Base-by-base conservation (phyloP, 306 rosid genomes). In the Lathyrus aphaca region DNA sequence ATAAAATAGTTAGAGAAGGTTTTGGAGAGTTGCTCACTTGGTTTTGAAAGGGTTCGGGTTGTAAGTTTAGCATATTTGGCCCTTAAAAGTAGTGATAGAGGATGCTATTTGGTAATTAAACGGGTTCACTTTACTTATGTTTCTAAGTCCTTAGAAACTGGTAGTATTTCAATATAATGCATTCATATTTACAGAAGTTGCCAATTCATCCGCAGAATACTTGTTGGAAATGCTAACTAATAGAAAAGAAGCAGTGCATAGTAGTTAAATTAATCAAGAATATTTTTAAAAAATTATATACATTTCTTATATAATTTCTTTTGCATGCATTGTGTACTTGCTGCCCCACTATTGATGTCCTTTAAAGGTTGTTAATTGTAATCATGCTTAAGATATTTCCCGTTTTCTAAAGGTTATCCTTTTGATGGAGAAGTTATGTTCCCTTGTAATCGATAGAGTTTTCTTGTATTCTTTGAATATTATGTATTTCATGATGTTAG, bases 401-500 rank as follows among this genome's bases (percentile, higher is more conserved):
- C 57, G 60, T 21, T 43, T 74, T 57, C 16, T 59, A 64, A 40
- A 9, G 43, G 30, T 16, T 62, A 18, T 56, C 59, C 48, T 70
- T 75, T 17, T 14, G 3, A 48, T 80, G 70, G 46, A 66, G 23
- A 60, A 45, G 37, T 19, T 48, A 21, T 48, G 58, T 74, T 43
- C 37, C n/a, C 43, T 12, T 71, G 23, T 69, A 49, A 29, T 56
- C 5, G 17, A 5, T 38, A 55, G 16, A 11, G 40, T 68, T 59
- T 67, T 56, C 16, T 1, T 77, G 63, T 55, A 50, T 66, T 58
- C 8, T 64, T 29, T 48, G 16, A 48, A 48, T 75, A 46, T 56
- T 62, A 40, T 69, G 39, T 65, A 30, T 75, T 6, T 66, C 38
- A 61, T 60, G 16, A 68, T 66, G 30, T 46, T 72, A 56, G 46